Base-by-base conservation (phyloP, 306 rosid species). In the Carpinus viminea region DNA sequence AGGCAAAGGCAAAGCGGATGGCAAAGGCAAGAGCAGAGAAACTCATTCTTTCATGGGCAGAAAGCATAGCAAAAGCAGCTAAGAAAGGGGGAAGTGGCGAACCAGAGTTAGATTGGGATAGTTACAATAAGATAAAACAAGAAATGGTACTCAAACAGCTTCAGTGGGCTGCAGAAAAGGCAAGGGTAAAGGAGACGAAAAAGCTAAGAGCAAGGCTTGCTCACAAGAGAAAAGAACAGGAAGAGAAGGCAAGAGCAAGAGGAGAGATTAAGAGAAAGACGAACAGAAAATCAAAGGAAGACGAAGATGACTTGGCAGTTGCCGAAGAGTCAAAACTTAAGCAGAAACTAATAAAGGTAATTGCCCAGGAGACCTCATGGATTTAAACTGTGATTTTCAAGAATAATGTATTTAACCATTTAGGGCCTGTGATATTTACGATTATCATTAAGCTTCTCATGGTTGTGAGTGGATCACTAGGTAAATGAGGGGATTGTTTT, bases 21-120 rank as follows among this genome's bases (percentile, higher is more conserved):
- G 73, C 48, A 79, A 84, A 74, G 57, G 66, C 48, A 12, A 47
- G 78, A 60, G 78, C 78, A 46, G 80, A 85, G 73, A 85, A 77
- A 18, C 20, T 85, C 13, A 69, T 86, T 21, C 70, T 10, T 50
- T 84, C 81, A 15, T 86, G 92, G 92, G 80, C 77, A 17, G 71
- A 82, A 74, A 78, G 80, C 84, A 84, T 93, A 84, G 94, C 97
- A n/a, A 83, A 81, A 62, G 94, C 79, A 15, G 98, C 99, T 47
- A 93, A 80, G 86, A 80, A 75, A 68, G 97, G 99, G 84, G 95
- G 90, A 13, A 76, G 68, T 53, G 91, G 76, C 59, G 86, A 93
- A 81, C 56, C 85, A 86, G 91, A 84, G 78, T 85, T 90, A 60
- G 88, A 85, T 12, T 93, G 96, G 97, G 91, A 89, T 71, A 93